Evolutionary conservation across 2,329 filamentous ascomycete species (phyloP), one percentile per base, ranked within the genome.

Genomic region (Diplodia scrobiculata): DNA sequence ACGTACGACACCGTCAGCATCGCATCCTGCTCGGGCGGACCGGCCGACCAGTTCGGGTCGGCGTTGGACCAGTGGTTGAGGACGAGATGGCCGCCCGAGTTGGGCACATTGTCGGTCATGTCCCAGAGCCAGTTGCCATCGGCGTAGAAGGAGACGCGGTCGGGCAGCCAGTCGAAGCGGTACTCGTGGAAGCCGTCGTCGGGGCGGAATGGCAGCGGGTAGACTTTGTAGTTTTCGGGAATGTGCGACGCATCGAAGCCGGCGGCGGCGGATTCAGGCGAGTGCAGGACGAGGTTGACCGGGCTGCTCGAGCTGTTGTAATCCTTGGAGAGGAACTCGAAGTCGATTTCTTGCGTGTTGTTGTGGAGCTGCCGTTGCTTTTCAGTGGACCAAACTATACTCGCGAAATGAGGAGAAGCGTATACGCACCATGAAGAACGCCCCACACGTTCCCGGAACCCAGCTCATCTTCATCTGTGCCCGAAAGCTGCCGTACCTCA

Each of bases 11-110:
- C 82, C 6, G 83, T 85, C 71, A 91, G 80, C 19, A 83, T 77
- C 0, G 90, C 86, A 71, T 92, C 87, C 38, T 80, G 68, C 0
- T 70, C 69, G 0, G 91, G 90, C 2, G 91, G 91, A 0, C 90
- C 91, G 13, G 82, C 86, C 48, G 87, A 90, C 91, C 91, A 94
- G 1, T 80, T 72, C 5, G 81, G 73, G 73, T 92, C 89, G 38
- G 90, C 90, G 70, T 92, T 93, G 74, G 88, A 91, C 90, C 90
- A 85, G 75, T 93, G 90, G 71, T 87, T 89, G 65, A 94, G 77
- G 60, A 91, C 85, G 50, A 94, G 74, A 73, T 88, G 85, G 1
- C 91, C 91, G 0, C 86, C 78, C 10, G 80, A 77, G 1, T 79
- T 80, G 0, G 91, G 91, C 27, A 90, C 81, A 1, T 83, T 81